phyloP scores from a whole-genome alignment of 2,329 filamentous ascomycete genomes.

The Dactylellina cionopaga region DNA sequence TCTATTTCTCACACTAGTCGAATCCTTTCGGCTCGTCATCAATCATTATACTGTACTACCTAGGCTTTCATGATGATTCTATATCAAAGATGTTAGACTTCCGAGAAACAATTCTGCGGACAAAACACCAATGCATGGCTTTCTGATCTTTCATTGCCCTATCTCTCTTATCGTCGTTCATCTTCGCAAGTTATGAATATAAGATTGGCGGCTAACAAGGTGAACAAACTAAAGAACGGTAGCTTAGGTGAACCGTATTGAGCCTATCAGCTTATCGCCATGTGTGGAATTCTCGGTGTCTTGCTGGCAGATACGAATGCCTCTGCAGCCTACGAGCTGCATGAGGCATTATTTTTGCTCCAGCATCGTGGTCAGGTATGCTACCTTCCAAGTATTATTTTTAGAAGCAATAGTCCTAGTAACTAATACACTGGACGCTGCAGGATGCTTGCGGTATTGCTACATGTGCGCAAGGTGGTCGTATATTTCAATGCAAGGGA shows the following conservation, averaged over 20 bases:
- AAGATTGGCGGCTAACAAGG: conserved; percentile 7
- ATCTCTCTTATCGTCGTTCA: conserved; percentile 12
- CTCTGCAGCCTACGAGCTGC: conserved; percentile 72
- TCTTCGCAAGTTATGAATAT: too few relatives aligned
- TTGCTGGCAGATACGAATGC: conserved; percentile 69
- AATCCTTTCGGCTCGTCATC: neutral
- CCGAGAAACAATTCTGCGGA: conserved; percentile 59
- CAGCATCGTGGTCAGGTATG: conserved; percentile 64
- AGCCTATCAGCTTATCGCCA: too few relatives aligned
- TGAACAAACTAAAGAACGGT: too few relatives aligned
- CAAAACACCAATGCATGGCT: conserved; percentile 55
- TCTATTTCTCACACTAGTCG: neutral
- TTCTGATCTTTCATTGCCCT: conserved; percentile 26
- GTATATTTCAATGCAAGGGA: conserved; percentile 89
- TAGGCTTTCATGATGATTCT: conserved; percentile 56
- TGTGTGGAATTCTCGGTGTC: conserved; percentile 72
- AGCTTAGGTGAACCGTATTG: too few relatives aligned
- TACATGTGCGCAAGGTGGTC: conserved; percentile 76
- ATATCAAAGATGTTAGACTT: conserved; percentile 63
- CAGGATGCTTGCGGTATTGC: conserved; percentile 85
- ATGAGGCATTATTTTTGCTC: conserved; percentile 77
- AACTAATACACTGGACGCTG: conserved; percentile 63
- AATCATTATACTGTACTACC: neutral
- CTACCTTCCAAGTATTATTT: conserved; percentile 58
- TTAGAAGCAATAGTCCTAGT: conserved; percentile 69